Evolutionary conservation across 371 early-diverging fungal genomes (phyloP), one percentile per base, ranked within the genome.

Genomic region (Neoconidiobolus thromboides): DNA sequence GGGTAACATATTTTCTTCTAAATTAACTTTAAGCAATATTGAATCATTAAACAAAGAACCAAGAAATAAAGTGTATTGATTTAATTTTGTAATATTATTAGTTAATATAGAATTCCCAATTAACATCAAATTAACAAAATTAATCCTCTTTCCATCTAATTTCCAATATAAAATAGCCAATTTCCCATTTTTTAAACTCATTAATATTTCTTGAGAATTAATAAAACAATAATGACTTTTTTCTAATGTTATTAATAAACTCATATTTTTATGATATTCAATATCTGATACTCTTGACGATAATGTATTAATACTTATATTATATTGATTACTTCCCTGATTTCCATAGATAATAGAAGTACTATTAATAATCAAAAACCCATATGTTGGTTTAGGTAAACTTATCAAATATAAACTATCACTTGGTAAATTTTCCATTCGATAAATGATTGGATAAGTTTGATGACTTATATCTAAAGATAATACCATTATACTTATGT

Each of bases 271-370:
- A 26, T 26, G 26, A 26, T 26, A 26, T 26, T 26, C 26, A 51
- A 26, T 26, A 10, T 14, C 14, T 38, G 52, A 51, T 38, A 51
- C 52, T 36, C 52, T 63, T 42, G 70, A 68, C 1, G 76, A 71
- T 58, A 76, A 81, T 2, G 72, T 78, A 64, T 91, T 93, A 12
- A 91, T 81, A 1, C 80, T 79, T 3, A 79, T 76, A 40, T 83
- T 87, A 7, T 85, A 69, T 48, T 87, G 89, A 15, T 79, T 71
- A 1, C 86, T 78, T 4, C 89, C 87, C 69, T 93, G 93, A 53
- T 86, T 86, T 0, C 93, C 75, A 66, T 94, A 87, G 37, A 92
- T 72, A 9, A 98, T 62, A 1, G 87, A 81, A 68, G 86, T 90
- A 47, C 85, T 73, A 0, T 84, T 77, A 5, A 91, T 64, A 0